Percentiles rank a stretch among this genome's conserved stretches.
Evolutionary conservation across 2,329 filamentous ascomycete genomes (phyloP).

Genomic region (Claviceps pusilla): DNA sequence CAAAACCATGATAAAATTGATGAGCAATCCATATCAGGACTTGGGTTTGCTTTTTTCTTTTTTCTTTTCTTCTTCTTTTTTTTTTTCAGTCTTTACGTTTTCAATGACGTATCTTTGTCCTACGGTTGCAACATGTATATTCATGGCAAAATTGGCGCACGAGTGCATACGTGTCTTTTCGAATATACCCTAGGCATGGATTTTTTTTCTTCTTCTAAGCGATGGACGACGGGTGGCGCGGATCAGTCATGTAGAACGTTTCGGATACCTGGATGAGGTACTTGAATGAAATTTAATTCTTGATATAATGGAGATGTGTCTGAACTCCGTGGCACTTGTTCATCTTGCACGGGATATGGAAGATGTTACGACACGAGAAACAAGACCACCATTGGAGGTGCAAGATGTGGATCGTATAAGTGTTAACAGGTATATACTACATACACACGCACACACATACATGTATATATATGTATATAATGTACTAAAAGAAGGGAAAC

Average conservation of each 20-base stretch:
- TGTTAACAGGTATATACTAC: no score
- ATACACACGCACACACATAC: no score
- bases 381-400: no score
- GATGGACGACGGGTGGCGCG: no score
- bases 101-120: neutral
- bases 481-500: no score
- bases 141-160: constrained; percentile 2
- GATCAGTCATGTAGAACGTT: neutral
- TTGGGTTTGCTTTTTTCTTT: neutral
- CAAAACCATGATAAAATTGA: neutral
- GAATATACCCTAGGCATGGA: constrained; percentile 2
- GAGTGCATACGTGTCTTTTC: neutral
- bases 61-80: neutral
- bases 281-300: neutral
- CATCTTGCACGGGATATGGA: neutral
- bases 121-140: neutral
- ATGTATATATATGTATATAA: no score
- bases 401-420: no score
- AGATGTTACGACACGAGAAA: neutral
- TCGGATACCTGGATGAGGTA: neutral
- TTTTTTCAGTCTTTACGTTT: neutral
- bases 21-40: neutral
- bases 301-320: neutral
- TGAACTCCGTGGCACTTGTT: neutral
- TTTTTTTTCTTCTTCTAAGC: neutral